phyloP scores from a whole-genome alignment of 1,139 yeast species.

The Protomyces macrosporus region DNA sequence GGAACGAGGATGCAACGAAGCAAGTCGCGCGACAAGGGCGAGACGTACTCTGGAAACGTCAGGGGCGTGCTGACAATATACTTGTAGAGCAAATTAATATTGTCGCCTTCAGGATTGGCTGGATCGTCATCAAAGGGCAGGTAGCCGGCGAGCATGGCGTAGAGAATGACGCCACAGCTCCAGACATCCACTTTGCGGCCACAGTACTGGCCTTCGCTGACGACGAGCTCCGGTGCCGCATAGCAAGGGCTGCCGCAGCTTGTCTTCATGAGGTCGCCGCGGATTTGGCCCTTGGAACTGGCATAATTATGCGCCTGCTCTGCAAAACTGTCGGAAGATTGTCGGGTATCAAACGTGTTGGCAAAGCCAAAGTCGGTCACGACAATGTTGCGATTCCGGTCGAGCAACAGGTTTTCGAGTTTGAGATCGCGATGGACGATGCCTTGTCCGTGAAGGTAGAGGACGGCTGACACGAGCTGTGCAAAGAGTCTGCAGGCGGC shows the following conservation, averaged over 20 bases:
- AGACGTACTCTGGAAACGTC: constrained; percentile 91
- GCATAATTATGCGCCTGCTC: not conserved
- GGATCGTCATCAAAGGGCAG: constrained; percentile 98
- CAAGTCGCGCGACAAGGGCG: constrained; percentile 86
- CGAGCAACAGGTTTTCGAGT: constrained; percentile 62
- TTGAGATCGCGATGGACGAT: constrained; percentile 77
- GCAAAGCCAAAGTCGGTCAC: constrained; percentile 89
- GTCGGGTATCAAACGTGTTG: constrained; percentile 65
- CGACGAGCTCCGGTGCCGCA: constrained; percentile 95
- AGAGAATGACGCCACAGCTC: constrained; percentile 92
- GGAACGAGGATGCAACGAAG: constrained; percentile 78
- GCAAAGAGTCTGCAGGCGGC: constrained; percentile 85
- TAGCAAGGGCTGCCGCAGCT: constrained; percentile 98
- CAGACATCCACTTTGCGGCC: constrained; percentile 95
- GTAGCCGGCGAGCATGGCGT: constrained; percentile 96
- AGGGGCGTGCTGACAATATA: constrained; percentile 86
- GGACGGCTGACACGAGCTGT: constrained; percentile 88
- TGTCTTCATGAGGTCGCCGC: constrained; percentile 75
- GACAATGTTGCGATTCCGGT: constrained; percentile 71
- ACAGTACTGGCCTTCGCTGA: constrained; percentile 78
- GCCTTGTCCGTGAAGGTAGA: constrained; percentile 80
- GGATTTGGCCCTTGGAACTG: not conserved
- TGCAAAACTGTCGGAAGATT: constrained; percentile 32
- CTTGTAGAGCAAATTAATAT: constrained; percentile 82
- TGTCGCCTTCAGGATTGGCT: constrained; percentile 91